Percentiles rank a stretch among this genome's conserved stretches.
phyloP scores from a whole-genome alignment of 805 yeast species.

The Metschnikowia lachancei region DNA sequence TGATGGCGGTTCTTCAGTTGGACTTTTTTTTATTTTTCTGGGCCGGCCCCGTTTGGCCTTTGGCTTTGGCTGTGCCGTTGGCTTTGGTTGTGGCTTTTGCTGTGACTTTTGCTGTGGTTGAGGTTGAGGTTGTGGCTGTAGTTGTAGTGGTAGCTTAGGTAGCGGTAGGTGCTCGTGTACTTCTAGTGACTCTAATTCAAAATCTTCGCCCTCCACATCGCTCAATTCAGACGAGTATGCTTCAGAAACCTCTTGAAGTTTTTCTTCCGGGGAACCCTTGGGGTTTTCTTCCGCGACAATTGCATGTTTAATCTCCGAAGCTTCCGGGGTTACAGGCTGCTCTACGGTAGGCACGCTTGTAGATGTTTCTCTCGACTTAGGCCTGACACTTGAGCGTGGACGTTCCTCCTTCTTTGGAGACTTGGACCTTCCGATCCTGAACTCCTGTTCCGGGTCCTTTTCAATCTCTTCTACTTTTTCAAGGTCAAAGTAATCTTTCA shows the following conservation, averaged over 20 bases:
- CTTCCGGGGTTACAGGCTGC: neutral
- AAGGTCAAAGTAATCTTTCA: constrained; percentile 53
- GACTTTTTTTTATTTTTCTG: constrained; percentile 12
- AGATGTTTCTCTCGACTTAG: constrained; percentile 3
- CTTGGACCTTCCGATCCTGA: neutral
- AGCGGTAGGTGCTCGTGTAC: constrained; percentile 17
- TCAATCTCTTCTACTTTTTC: constrained; percentile 57
- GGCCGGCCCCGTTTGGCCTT: constrained; percentile 6
- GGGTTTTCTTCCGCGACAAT: neutral
- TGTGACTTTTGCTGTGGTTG: too few species aligned
- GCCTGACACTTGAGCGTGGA: neutral
- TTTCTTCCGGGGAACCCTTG: constrained; percentile 1
- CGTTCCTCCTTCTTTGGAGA: constrained; percentile 5
- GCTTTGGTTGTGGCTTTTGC: too few species aligned
- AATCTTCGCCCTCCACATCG: constrained; percentile 21
- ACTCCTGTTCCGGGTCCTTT: constrained; percentile 20
- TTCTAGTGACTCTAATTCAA: constrained; percentile 14
- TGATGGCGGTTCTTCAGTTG: constrained; percentile 13
- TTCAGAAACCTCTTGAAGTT: constrained; percentile 3
- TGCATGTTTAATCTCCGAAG: neutral
- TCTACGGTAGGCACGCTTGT: neutral
- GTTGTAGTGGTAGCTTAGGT: too few species aligned
- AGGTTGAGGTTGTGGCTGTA: too few species aligned
- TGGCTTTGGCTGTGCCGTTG: too few species aligned
- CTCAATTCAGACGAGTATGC: constrained; percentile 21